Conservation (phyloP, 495 filamentous ascomycete species). For the Pseudomonodictys pantanalensis region DNA sequence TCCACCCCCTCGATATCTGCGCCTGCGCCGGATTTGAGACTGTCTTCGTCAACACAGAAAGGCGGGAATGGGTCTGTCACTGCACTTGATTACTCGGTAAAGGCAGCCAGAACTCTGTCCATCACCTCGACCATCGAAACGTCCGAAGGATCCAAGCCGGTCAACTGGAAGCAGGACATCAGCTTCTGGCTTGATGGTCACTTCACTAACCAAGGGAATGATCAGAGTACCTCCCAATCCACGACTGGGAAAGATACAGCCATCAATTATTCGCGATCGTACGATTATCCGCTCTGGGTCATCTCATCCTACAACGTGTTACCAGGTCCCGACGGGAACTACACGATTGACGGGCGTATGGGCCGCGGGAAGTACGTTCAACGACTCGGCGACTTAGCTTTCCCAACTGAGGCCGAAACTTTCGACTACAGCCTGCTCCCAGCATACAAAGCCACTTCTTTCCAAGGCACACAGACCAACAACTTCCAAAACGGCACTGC, state of each 20-base stretch:
- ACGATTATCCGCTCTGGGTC: slow-evolving; percentile 63
- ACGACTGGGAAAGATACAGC: slow-evolving; percentile 60
- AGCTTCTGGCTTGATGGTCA: slow-evolving; percentile 57
- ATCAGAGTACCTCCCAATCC: slow-evolving; percentile 41
- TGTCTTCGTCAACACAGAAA: slow-evolving; percentile 41
- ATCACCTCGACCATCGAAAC: slow-evolving; percentile 53
- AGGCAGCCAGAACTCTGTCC: slow-evolving; percentile 55
- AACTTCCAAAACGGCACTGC: slow-evolving; percentile 59
- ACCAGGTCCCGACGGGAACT: slow-evolving; percentile 47
- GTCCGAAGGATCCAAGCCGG: slow-evolving; percentile 41
- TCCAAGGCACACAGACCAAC: slow-evolving; percentile 47
- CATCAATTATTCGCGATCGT: slow-evolving; percentile 47
- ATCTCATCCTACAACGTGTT: slow-evolving; percentile 51
- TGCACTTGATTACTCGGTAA: slow-evolving; percentile 59
- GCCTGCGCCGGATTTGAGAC: slow-evolving; percentile 45
- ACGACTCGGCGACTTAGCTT: slow-evolving; percentile 57
- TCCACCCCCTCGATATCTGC: slow-evolving; percentile 37
- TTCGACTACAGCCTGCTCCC: slow-evolving; percentile 20
- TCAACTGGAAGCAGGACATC: slow-evolving; percentile 62
- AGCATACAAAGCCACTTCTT: background rate
- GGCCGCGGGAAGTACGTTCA: slow-evolving; percentile 56
- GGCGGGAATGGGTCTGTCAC: slow-evolving; percentile 55
- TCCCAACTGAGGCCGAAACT: slow-evolving; percentile 55
- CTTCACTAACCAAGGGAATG: slow-evolving; percentile 45
- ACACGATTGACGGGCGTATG: slow-evolving; percentile 59